phyloP scores from a whole-genome alignment of 768 basidiomycete genomes.

The Cystoderma amianthinum region DNA sequence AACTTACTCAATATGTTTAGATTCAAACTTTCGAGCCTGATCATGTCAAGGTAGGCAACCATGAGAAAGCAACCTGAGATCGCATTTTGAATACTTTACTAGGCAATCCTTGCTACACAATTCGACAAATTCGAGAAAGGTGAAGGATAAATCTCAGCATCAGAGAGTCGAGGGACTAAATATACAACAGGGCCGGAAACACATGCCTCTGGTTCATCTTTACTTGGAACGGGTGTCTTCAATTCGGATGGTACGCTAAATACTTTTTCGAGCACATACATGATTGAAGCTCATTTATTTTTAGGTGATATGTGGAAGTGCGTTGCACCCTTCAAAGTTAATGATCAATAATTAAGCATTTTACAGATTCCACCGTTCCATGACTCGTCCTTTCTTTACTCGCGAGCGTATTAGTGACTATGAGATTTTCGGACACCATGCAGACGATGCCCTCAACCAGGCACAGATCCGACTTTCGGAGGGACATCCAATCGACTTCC shows the following conservation, averaged over 20 bases:
- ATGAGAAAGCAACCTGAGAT: conserved; percentile 5
- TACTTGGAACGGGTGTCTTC: conserved; percentile 53
- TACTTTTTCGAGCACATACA: neutral
- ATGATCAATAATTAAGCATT: neutral
- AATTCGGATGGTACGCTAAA: conserved; percentile 42
- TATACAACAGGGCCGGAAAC: conserved; percentile 19
- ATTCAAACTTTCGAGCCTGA: conserved; percentile 28
- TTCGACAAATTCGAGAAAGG: conserved; percentile 40
- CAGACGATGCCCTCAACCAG: conserved; percentile 34
- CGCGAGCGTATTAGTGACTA: conserved; percentile 54
- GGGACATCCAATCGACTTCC: conserved; percentile 53
- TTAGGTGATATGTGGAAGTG: conserved; percentile 63
- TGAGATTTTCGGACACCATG: conserved; percentile 51
- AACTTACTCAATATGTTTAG: conserved; percentile 9
- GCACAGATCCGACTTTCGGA: conserved; percentile 34
- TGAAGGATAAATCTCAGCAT: too few species aligned
- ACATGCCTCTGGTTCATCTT: conserved; percentile 17
- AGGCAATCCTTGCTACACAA: conserved; percentile 36
- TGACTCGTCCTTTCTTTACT: conserved; percentile 66
- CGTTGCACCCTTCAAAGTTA: conserved; percentile 7
- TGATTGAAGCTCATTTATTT: neutral
- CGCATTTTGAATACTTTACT: neutral
- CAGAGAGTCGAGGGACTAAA: too few species aligned
- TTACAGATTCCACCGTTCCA: conserved; percentile 48
- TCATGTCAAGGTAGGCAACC: conserved; percentile 26